A percentile compares a stretch with the other conserved stretches of the same genome.
Evolutionary conservation across 805 yeast species (phyloP).

Genomic region (Candida multigemmis): DNA sequence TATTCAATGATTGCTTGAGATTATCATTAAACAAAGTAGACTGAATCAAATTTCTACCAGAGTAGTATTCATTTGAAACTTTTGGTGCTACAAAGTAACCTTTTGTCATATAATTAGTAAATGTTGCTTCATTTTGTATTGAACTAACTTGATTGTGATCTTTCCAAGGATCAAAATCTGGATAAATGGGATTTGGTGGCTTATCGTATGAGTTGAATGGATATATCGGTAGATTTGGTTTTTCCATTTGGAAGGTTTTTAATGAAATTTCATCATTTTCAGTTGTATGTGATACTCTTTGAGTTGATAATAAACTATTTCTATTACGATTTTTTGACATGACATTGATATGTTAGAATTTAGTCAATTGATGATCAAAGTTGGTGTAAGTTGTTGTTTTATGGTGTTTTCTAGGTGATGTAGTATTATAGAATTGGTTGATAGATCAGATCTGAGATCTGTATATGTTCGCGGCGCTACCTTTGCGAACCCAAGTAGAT

Average conservation of each 20-base stretch:
- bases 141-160: conserved; percentile 30
- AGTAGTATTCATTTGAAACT: conserved; percentile 56
- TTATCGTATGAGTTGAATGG: conserved; percentile 15
- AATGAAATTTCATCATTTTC: conserved; percentile 21
- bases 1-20: conserved; percentile 25
- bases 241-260: conserved; percentile 27
- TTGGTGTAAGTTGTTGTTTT: no score
- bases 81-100: conserved; percentile 63
- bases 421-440: no score
- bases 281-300: conserved; percentile 9
- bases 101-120: conserved; percentile 52
- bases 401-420: no score
- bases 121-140: conserved; percentile 37
- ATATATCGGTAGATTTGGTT: conserved; percentile 22
- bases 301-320: conserved; percentile 16
- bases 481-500: no score
- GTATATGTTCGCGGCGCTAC: no score
- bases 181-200: conserved; percentile 26
- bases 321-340: conserved; percentile 22
- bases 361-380: no score
- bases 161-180: conserved; percentile 69
- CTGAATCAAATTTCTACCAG: conserved; percentile 56
- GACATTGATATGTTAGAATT: neutral
- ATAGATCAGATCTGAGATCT: no score
- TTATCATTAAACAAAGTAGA: conserved; percentile 29